Evolutionary conservation across 306 rosid species (phyloP).

Genomic region (Castanospermum australe): DNA sequence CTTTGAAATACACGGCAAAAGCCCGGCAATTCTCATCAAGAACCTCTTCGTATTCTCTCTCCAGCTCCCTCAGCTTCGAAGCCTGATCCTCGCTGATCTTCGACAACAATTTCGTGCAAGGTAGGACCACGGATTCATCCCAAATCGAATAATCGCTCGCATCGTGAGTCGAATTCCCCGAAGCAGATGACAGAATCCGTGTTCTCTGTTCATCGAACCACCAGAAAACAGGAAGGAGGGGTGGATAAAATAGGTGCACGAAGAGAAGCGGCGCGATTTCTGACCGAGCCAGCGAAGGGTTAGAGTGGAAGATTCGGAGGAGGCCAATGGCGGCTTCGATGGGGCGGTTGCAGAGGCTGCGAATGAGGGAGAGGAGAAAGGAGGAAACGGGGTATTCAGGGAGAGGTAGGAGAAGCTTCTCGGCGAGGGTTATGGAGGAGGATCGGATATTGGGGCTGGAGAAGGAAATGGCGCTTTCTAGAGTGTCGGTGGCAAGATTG

Average conservation of each 20-base stretch:
- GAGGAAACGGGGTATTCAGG: slow-evolving; percentile 49
- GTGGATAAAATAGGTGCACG: slow-evolving; percentile 61
- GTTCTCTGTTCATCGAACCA: slow-evolving; percentile 63
- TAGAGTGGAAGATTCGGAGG: slow-evolving; percentile 48
- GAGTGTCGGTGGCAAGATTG: slow-evolving; percentile 53
- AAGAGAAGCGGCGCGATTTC: slow-evolving; percentile 72
- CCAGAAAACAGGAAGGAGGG: slow-evolving; percentile 63
- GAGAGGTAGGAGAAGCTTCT: slow-evolving; percentile 63
- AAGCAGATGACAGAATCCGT: slow-evolving; percentile 30
- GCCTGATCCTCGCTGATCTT: slow-evolving; percentile 68
- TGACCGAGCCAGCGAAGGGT: slow-evolving; percentile 60
- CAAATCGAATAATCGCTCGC: slow-evolving; percentile 36
- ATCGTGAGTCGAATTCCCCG: neutral
- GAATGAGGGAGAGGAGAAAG: slow-evolving; percentile 62
- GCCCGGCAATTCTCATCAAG: slow-evolving; percentile 65
- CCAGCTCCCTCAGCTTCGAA: slow-evolving; percentile 61
- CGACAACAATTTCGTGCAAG: slow-evolving; percentile 58
- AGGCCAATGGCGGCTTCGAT: slow-evolving; percentile 49
- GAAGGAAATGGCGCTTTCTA: slow-evolving; percentile 56
- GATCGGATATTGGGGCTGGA: slow-evolving; percentile 36
- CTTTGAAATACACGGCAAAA: slow-evolving; percentile 55
- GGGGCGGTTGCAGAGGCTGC: slow-evolving; percentile 44
- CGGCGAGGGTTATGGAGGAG: slow-evolving; percentile 61
- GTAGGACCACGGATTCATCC: slow-evolving; percentile 36
- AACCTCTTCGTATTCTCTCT: slow-evolving; percentile 58